Conservation (phyloP, 306 rosid genomes). For the Trifolium pratense region DNA sequence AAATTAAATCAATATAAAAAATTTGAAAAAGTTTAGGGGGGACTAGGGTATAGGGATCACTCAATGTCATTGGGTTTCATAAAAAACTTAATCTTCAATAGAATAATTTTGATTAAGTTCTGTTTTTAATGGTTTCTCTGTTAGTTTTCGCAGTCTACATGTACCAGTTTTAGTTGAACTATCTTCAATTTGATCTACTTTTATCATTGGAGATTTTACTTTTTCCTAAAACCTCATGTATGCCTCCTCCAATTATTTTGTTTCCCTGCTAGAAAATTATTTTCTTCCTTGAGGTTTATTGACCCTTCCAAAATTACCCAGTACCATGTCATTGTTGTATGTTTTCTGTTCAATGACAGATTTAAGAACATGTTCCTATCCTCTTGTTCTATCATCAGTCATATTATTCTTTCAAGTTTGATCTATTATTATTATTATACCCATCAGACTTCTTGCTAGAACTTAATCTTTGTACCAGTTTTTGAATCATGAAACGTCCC, state of each 20-base stretch:
- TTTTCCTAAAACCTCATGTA: slow-evolving; percentile 1
- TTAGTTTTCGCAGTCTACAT: background rate
- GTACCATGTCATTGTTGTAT: background rate
- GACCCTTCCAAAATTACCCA: background rate
- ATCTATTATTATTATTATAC: too few relatives aligned
- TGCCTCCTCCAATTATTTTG: background rate
- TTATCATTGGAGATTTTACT: background rate
- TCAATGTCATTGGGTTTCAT: slow-evolving; percentile 16
- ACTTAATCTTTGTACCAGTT: background rate
- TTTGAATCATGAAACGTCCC: background rate
- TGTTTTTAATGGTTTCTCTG: background rate
- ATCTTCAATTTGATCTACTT: background rate
- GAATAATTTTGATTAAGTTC: background rate
- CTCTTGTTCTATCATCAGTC: background rate
- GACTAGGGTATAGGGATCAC: background rate
- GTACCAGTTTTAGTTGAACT: background rate
- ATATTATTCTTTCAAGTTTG: background rate
- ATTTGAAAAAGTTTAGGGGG: too few relatives aligned
- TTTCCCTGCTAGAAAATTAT: background rate
- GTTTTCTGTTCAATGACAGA: background rate
- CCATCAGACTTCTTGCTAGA: background rate
- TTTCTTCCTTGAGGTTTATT: background rate
- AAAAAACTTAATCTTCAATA: background rate
- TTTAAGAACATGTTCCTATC: background rate
- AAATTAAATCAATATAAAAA: too few relatives aligned